Conservation (phyloP, 2,329 filamentous ascomycete genomes). For the Pseudogymnoascus sp. region DNA sequence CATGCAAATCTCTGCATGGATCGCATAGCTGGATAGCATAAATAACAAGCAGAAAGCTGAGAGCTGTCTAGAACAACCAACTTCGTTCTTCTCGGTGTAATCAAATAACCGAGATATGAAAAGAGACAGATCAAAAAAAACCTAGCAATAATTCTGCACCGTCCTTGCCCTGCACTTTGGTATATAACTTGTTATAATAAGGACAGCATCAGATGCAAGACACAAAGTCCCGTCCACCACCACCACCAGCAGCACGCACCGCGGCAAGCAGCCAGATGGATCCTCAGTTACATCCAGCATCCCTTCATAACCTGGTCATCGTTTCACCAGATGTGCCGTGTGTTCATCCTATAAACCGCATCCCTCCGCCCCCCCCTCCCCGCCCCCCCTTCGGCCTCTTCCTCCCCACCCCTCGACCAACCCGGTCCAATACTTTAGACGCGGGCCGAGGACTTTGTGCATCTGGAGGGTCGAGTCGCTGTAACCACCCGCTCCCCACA, state of each 20-base stretch:
- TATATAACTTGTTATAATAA: background rate
- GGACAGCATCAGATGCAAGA: too few relatives aligned
- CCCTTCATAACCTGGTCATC: background rate
- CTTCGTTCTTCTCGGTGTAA: background rate
- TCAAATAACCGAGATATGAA: background rate
- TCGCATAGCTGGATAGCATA: background rate
- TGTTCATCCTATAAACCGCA: background rate
- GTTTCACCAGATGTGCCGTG: background rate
- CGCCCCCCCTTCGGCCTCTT: background rate
- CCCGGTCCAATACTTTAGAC: background rate
- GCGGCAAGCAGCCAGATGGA: background rate
- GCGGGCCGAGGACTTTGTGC: background rate
- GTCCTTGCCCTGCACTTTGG: background rate
- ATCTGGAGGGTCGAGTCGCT: background rate
- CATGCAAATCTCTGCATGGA: background rate
- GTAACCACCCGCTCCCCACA: background rate
- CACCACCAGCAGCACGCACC: background rate
- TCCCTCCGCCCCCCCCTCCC: background rate
- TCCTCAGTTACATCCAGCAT: background rate
- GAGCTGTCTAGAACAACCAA: too few relatives aligned
- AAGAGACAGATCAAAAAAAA: too few relatives aligned
- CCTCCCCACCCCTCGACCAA: background rate
- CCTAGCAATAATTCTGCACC: background rate
- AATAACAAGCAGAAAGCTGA: too few relatives aligned
- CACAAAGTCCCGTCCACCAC: background rate